A percentile compares a stretch with the other conserved stretches of the same genome.
phyloP scores from a whole-genome alignment of 371 early-diverging fungal species.

The Homolaphlyctis polyrhiza region DNA sequence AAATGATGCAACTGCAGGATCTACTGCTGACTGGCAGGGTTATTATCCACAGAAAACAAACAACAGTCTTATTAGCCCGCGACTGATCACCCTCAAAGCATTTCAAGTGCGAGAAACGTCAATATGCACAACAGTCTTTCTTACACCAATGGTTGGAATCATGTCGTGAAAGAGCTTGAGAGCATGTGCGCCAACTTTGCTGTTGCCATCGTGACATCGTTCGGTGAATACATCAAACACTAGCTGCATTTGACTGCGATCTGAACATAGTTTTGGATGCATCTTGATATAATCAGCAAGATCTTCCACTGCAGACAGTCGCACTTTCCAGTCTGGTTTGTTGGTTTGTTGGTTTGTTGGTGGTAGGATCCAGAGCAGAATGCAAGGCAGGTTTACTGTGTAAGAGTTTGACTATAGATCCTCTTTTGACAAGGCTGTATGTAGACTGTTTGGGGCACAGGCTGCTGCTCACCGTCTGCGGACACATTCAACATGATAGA shows the following conservation, averaged over 20 bases:
- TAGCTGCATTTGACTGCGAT: conserved; percentile 4
- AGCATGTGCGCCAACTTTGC: conserved; percentile 4
- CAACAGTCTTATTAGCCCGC: too few species aligned
- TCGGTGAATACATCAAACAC: conserved; percentile 5
- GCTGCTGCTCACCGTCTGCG: too few species aligned
- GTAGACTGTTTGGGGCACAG: too few species aligned
- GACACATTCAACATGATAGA: too few species aligned
- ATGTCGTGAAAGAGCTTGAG: not conserved
- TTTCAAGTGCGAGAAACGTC: too few species aligned
- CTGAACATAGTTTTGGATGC: not conserved
- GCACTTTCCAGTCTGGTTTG: conserved; percentile 5
- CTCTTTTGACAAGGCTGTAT: too few species aligned
- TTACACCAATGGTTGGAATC: not conserved
- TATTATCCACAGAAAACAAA: too few species aligned
- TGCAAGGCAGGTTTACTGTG: not conserved
- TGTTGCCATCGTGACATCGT: conserved; percentile 12
- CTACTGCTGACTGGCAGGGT: not conserved
- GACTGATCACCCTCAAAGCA: too few species aligned
- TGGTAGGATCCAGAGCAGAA: too few species aligned
- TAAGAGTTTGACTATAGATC: not conserved
- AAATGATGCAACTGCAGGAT: not conserved
- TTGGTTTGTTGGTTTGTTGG: too few species aligned
- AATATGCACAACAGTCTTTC: too few species aligned
- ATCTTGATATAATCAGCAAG: not conserved
- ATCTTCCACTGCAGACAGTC: not conserved